Percentiles rank a stretch among this genome's conserved stretches.
Evolutionary conservation across 1,139 yeast genomes (phyloP).

Genomic region (Suhomyces terraborum): DNA sequence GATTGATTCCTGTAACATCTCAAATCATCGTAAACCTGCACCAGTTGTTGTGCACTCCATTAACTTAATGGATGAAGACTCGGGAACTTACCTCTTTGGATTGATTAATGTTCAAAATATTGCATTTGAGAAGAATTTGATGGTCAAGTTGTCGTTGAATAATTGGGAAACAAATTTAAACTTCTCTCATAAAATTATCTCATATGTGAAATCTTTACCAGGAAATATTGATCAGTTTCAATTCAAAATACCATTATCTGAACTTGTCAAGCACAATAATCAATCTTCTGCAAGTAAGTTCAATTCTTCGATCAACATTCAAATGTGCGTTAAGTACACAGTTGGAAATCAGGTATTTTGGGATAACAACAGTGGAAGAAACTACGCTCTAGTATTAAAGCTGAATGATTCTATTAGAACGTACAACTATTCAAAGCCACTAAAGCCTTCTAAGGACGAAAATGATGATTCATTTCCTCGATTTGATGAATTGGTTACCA

Average conservation of each 20-base stretch:
- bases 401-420: conserved; percentile 20
- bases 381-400: conserved; percentile 31
- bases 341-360: conserved; percentile 22
- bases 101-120: conserved; percentile 40
- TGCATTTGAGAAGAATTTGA: conserved; percentile 40
- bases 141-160: conserved; percentile 40
- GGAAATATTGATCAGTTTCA: conserved; percentile 40
- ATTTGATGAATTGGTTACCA: conserved; percentile 30
- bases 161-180: conserved; percentile 39
- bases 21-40: conserved; percentile 6
- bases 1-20: conserved; percentile 17
- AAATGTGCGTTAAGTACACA: conserved; percentile 25
- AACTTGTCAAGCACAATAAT: conserved; percentile 21
- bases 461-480: conserved; percentile 22
- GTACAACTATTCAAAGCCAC: conserved; percentile 17
- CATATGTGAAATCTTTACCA: conserved; percentile 29
- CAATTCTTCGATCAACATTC: conserved; percentile 16
- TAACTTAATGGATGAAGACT: conserved; percentile 11
- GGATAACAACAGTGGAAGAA: conserved; percentile 28
- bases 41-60: conserved; percentile 12
- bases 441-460: conserved; percentile 4
- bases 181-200: conserved; percentile 25
- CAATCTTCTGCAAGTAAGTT: background rate
- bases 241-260: conserved; percentile 36
- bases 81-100: conserved; percentile 23